Base-by-base conservation (phyloP, 805 yeast species). In the Lipomyces lipofer region DNA sequence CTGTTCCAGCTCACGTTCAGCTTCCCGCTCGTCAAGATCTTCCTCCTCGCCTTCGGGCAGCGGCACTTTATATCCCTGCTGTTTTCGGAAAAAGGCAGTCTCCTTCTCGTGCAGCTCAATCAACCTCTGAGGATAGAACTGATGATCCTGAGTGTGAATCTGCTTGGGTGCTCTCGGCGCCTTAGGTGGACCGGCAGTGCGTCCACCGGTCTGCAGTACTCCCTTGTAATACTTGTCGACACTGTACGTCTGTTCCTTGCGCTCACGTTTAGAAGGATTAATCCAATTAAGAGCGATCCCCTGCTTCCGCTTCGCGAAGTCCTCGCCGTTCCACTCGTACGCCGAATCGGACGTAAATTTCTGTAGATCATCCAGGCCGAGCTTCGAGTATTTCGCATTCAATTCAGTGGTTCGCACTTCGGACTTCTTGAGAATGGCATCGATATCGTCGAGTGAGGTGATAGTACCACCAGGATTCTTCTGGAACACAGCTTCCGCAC, bases 311-410 rank as follows among this genome's bases (percentile, higher is more conserved):
- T 82, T 81, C 57, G 92, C 90, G 68, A 85, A 86, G 64, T 86
- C 85, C 63, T 85, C 79, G 15, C 99, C 99, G 66, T 94, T 90
- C 99, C 99, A 92, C 70, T 91, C 97, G 70, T 92, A 92, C 0
- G 97, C 94, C 22, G 85, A 85, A 61, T 89, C 95, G 6, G 89
- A 85, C 9, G 94, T 85, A 65, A 91, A 91, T 67, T 88, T 88
- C 67, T 92, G 97, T 47, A 94, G 75, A 67, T 94, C 99, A 69
- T 94, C 98, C 27, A 94, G 74, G 8, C 98, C 98, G 30, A 94
- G 77, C 47, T 86, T 80, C 51, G 89, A 84, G 69, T 86, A 94
- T 68, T 88, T 88, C 13, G 84, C 85, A 67, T 89, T 90, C 59
- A 94, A 73, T 45, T 79, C 79, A 24, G 83, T 80, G 0, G 99